A percentile compares a stretch with the other conserved stretches of the same genome.
Conservation (phyloP, 148 eudicot species). For the Dianthus caryophyllus region DNA sequence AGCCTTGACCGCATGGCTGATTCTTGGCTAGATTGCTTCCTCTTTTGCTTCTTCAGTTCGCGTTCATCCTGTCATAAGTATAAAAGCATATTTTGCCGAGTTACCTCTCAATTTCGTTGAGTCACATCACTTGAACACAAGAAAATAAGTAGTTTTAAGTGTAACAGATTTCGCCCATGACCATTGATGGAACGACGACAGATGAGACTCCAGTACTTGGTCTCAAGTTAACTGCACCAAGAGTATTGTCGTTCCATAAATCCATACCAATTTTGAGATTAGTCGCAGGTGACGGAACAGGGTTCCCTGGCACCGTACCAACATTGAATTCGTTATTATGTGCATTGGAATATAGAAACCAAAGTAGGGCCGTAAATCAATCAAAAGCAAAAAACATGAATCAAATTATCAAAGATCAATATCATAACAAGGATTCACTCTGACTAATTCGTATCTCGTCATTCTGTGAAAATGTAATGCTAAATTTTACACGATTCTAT, state of each 20-base stretch:
- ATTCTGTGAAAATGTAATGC: too few species aligned
- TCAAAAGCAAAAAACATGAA: too few species aligned
- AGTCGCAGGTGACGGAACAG: constrained; percentile 51
- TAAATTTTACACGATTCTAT: too few species aligned
- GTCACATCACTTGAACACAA: background rate
- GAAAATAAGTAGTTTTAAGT: background rate
- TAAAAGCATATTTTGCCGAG: too few species aligned
- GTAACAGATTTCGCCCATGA: constrained; percentile 36
- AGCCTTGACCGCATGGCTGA: constrained; percentile 94
- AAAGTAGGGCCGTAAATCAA: too few species aligned
- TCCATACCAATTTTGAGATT: constrained; percentile 93
- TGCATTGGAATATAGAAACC: too few species aligned
- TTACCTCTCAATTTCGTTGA: background rate
- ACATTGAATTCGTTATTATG: constrained; percentile 36
- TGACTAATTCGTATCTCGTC: too few species aligned
- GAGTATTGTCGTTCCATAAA: constrained; percentile 72
- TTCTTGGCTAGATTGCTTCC: constrained; percentile 94
- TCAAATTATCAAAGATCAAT: too few species aligned
- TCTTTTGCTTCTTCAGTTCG: constrained; percentile 80
- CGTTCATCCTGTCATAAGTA: constrained; percentile 65
- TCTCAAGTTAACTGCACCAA: constrained; percentile 50
- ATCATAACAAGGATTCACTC: too few species aligned
- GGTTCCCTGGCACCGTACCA: constrained; percentile 58
- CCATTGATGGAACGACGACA: constrained; percentile 35
- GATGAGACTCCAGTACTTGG: constrained; percentile 48